phyloP scores from a whole-genome alignment of 768 basidiomycete genomes.

The Podaxis mareebaensis region DNA sequence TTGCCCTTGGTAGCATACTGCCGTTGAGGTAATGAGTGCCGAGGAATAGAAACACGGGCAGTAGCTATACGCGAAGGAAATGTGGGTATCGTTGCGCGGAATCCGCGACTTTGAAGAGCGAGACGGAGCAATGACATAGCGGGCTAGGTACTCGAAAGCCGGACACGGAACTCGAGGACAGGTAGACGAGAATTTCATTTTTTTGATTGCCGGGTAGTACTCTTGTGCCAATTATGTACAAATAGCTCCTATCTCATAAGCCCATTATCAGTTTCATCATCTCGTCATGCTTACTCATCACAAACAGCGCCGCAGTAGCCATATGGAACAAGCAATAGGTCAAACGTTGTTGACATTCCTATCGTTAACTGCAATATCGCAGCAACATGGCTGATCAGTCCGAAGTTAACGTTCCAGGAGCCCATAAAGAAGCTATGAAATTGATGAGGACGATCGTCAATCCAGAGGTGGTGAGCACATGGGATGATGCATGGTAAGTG shows the following conservation, averaged over 20 bases:
- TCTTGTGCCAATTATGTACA: neutral
- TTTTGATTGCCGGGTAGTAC: neutral
- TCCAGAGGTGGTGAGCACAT: neutral
- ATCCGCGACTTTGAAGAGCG: neutral
- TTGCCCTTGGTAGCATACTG: conserved; percentile 35
- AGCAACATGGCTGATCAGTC: neutral
- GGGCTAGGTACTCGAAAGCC: neutral
- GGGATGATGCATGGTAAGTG: conserved; percentile 9
- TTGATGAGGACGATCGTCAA: conserved; percentile 4
- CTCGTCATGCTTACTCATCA: neutral
- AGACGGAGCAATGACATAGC: conserved; percentile 13
- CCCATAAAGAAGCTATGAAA: neutral
- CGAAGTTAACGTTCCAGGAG: neutral
- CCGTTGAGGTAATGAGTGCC: conserved; percentile 16
- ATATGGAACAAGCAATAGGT: neutral
- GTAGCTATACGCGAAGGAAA: neutral
- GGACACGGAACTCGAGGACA: neutral
- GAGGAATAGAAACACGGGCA: neutral
- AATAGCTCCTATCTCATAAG: neutral
- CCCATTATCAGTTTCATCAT: no score
- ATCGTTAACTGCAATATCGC: neutral
- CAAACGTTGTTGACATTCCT: neutral
- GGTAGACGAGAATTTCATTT: neutral
- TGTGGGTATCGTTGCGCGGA: neutral
- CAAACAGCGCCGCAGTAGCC: neutral